These are phyloP conservation scores for Diaporthe australafricana DNA, from an alignment of 2,329 filamentous ascomycete species.

Conservation along the genomic window DNA sequence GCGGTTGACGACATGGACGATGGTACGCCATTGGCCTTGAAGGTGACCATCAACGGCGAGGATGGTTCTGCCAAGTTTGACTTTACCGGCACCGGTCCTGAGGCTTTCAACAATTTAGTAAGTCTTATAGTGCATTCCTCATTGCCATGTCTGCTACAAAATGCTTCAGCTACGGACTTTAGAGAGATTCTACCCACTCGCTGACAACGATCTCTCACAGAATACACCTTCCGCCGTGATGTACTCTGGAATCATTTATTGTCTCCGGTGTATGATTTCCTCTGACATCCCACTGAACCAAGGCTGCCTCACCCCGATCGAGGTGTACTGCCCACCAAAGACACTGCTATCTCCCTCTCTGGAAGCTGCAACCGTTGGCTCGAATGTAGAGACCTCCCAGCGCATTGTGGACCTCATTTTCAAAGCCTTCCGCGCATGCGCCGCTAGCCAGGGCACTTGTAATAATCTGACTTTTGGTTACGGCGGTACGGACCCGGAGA, in stretches of 20 bases:
- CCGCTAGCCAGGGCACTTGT: constrained; percentile 44
- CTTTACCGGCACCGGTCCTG: constrained; percentile 76
- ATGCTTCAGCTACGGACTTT: constrained; percentile 61
- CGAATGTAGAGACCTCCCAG: constrained; percentile 45
- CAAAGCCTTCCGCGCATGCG: constrained; percentile 43
- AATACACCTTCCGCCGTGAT: constrained; percentile 53
- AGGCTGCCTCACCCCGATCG: constrained; percentile 44
- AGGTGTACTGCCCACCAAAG: constrained; percentile 42
- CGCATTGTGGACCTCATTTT: constrained; percentile 46
- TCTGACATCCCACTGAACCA: constrained; percentile 48
- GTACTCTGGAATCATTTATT: constrained; percentile 49
- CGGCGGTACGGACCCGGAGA: constrained; percentile 34
- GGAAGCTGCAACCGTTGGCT: constrained; percentile 43
- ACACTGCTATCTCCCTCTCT: constrained; percentile 46
- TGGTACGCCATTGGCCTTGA: constrained; percentile 63
- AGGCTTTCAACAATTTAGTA: constrained; percentile 71
- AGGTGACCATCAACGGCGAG: constrained; percentile 78
- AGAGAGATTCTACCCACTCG: neutral
- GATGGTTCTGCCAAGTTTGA: constrained; percentile 81
- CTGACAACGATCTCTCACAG: constrained; percentile 40
- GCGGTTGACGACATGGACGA: constrained; percentile 86
- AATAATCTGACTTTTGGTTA: constrained; percentile 46
- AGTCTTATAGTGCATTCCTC: neutral
- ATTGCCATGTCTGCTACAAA: constrained; percentile 46
- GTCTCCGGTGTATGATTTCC: constrained; percentile 43